A percentile compares a stretch with the other conserved stretches of the same genome.
Conservation (phyloP, 176 grass and related monocot species). For the Echinochloa phyllopogon region DNA sequence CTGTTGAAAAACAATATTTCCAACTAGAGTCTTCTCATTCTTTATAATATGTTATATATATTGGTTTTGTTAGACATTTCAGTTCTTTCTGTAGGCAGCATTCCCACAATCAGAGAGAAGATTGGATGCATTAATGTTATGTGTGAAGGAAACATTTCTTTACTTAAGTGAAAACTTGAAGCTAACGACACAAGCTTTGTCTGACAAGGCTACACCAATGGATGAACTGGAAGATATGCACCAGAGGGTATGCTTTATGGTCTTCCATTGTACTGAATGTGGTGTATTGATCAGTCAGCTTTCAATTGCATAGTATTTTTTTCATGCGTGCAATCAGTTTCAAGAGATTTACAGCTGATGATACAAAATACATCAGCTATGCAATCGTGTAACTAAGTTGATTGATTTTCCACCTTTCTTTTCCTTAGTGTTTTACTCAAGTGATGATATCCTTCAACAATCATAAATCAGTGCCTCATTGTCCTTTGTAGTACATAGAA, state of each 20-base stretch:
- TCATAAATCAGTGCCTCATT: background rate
- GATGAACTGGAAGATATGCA: slow-evolving; percentile 99
- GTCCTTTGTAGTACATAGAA: background rate
- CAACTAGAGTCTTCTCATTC: background rate
- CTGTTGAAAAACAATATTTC: background rate
- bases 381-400: background rate
- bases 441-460: slow-evolving; percentile 2
- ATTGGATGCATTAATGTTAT: slow-evolving; percentile 94
- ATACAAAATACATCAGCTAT: slow-evolving; percentile 12
- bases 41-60: background rate
- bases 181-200: slow-evolving; percentile 80
- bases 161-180: slow-evolving; percentile 92
- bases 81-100: slow-evolving; percentile 68
- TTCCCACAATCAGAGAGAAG: slow-evolving; percentile 89
- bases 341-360: slow-evolving; percentile 10
- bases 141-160: slow-evolving; percentile 84
- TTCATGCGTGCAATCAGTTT: slow-evolving; percentile 14
- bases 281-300: slow-evolving; percentile 9
- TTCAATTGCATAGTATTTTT: slow-evolving; percentile 10
- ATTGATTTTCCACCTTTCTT: slow-evolving; percentile 23
- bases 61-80: slow-evolving; percentile 25
- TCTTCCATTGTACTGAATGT: slow-evolving; percentile 20
- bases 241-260: slow-evolving; percentile 73
- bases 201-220: slow-evolving; percentile 82
- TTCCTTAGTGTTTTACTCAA: background rate